Evolutionary conservation across 805 yeast species (phyloP).

Genomic region (Metschnikowia arizonensis): DNA sequence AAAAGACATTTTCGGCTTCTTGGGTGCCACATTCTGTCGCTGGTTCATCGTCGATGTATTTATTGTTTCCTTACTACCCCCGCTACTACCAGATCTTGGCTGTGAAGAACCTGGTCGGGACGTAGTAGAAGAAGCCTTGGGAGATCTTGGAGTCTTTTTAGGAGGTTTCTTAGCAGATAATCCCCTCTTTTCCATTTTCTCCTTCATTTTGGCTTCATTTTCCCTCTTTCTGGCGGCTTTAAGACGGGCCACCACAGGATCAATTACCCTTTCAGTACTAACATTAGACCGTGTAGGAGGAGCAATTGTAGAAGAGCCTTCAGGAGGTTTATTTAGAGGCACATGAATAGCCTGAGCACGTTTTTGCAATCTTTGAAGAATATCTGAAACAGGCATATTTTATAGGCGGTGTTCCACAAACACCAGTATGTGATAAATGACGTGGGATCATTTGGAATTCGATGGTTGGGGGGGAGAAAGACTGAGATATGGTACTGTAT

Average conservation of each 20-base stretch:
- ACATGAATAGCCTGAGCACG: not conserved
- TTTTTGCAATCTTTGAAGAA: conserved; percentile 29
- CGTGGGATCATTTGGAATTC: not conserved
- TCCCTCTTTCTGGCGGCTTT: conserved; percentile 65
- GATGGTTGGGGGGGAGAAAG: too few species aligned
- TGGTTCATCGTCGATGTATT: not conserved
- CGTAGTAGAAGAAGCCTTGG: not conserved
- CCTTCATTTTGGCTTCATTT: conserved; percentile 38
- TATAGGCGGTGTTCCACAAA: not conserved
- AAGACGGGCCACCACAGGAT: conserved; percentile 67
- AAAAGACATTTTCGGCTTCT: conserved; percentile 47
- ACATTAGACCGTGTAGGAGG: not conserved
- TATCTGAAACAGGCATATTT: conserved; percentile 28
- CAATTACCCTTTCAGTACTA: conserved; percentile 33
- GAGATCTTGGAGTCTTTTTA: not conserved
- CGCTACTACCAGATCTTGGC: not conserved
- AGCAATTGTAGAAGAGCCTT: not conserved
- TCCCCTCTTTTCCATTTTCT: conserved; percentile 33
- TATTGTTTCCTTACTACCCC: conserved; percentile 4
- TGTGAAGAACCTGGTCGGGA: not conserved
- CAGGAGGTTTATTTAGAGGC: not conserved
- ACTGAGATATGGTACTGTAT: not conserved
- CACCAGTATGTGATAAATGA: not conserved
- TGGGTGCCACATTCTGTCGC: not conserved
- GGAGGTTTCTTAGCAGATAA: conserved; percentile 21